Evolutionary conservation across 2,329 filamentous ascomycete genomes (phyloP).

Genomic region (Diaporthe sp.): DNA sequence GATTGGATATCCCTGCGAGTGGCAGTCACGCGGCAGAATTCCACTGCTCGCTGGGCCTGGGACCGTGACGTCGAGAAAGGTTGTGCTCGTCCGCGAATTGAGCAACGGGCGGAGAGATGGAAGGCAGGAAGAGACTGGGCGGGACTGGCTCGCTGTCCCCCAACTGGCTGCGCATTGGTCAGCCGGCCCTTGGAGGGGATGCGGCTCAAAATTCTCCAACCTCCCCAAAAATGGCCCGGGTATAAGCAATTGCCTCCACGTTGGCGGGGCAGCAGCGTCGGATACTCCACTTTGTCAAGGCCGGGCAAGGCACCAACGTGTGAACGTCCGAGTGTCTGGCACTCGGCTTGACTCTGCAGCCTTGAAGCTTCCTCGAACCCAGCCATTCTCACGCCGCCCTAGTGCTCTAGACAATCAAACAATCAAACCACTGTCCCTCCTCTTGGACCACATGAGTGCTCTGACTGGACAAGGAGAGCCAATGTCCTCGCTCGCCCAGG

Average conservation of each 20-base stretch:
- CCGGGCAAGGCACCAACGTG: slow-evolving; percentile 24
- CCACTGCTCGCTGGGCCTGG: neutral
- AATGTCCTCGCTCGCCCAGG: neutral
- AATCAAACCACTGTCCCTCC: neutral
- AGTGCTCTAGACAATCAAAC: neutral
- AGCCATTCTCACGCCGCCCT: slow-evolving; percentile 19
- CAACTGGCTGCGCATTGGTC: slow-evolving; percentile 8
- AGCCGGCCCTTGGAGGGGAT: neutral
- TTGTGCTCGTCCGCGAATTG: slow-evolving; percentile 1
- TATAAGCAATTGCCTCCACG: neutral
- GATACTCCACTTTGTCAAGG: neutral
- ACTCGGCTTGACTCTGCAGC: slow-evolving; percentile 6
- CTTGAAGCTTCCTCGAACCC: neutral
- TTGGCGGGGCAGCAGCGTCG: slow-evolving; percentile 15
- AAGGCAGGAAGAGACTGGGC: neutral
- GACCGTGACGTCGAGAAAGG: neutral
- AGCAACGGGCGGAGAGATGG: neutral
- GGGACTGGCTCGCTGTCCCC: neutral
- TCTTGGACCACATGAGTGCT: neutral
- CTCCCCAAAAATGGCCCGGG: neutral
- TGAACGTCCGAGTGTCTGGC: slow-evolving; percentile 2
- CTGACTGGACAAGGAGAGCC: slow-evolving; percentile 1
- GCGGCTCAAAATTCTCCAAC: slow-evolving; percentile 21
- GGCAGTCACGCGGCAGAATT: neutral
- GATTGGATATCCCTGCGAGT: neutral